Percentiles rank a stretch among this genome's conserved stretches.
Evolutionary conservation across 108 stramenopile species (phyloP).

Genomic region (Mediolabrus comicus): DNA sequence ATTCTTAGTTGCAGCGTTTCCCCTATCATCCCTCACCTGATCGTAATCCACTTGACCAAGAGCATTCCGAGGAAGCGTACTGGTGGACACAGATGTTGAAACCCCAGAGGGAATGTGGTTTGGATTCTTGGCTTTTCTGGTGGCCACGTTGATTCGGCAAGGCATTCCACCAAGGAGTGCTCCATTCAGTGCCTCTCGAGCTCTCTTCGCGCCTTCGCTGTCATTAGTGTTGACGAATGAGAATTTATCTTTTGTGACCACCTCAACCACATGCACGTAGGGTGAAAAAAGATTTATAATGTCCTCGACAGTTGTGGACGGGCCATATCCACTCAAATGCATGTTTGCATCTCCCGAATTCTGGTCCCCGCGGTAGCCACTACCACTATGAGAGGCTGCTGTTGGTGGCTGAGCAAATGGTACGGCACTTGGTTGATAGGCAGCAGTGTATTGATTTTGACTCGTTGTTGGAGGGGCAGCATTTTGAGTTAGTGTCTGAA

Average conservation of each 20-base stretch:
- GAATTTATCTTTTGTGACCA: slow-evolving; percentile 77
- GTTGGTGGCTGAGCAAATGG: slow-evolving; percentile 24
- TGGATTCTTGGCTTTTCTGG: slow-evolving; percentile 60
- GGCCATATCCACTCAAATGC: slow-evolving; percentile 87
- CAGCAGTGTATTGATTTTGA: slow-evolving; percentile 14
- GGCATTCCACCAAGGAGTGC: slow-evolving; percentile 77
- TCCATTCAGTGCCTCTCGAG: slow-evolving; percentile 75
- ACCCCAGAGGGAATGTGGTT: slow-evolving; percentile 2
- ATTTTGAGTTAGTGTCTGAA: slow-evolving; percentile 71
- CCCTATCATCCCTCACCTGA: slow-evolving; percentile 75
- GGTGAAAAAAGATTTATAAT: slow-evolving; percentile 77
- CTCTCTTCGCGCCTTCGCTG: slow-evolving; percentile 66
- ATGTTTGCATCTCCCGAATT: slow-evolving; percentile 76
- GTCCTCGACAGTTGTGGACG: slow-evolving; percentile 69
- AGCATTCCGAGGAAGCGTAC: slow-evolving; percentile 38
- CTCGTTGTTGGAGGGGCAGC: slow-evolving; percentile 26
- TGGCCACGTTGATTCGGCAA: slow-evolving; percentile 77
- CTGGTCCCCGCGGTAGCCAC: slow-evolving; percentile 57
- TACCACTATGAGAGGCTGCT: not conserved
- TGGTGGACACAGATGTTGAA: not conserved
- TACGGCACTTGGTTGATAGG: slow-evolving; percentile 34
- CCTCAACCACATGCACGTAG: slow-evolving; percentile 79
- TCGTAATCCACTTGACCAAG: slow-evolving; percentile 44
- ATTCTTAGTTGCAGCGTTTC: slow-evolving; percentile 88
- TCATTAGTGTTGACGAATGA: slow-evolving; percentile 85